Evolutionary conservation across 2,329 filamentous ascomycete genomes (phyloP).

Genomic region (Aspergillus hiratsukae): DNA sequence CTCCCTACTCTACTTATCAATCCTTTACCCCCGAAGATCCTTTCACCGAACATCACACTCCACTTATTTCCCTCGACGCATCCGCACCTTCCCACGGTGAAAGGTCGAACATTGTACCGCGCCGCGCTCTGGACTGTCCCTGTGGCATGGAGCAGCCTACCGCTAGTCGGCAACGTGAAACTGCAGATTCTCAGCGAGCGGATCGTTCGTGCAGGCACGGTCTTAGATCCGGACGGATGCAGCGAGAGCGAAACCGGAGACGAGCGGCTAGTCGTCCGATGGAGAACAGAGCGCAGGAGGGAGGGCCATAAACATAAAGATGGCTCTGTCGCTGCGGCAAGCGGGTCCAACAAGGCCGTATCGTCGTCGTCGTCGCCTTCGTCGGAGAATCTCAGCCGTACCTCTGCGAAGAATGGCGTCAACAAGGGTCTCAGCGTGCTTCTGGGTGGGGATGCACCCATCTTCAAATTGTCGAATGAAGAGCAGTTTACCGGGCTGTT

Average conservation of each 20-base stretch:
- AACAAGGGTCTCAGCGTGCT: constrained; percentile 42
- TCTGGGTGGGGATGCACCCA: constrained; percentile 50
- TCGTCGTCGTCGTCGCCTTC: constrained; percentile 1
- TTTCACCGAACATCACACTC: constrained; percentile 58
- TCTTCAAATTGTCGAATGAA: constrained; percentile 51
- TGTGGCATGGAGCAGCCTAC: constrained; percentile 90
- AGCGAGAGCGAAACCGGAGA: constrained; percentile 35
- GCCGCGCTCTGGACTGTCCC: constrained; percentile 95
- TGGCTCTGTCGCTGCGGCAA: neutral
- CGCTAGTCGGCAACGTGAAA: constrained; percentile 83
- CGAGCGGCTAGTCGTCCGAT: constrained; percentile 86
- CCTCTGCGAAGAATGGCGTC: constrained; percentile 26
- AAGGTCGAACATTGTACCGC: constrained; percentile 82
- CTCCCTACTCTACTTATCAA: constrained; percentile 58
- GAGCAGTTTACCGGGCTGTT: constrained; percentile 88
- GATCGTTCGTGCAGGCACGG: constrained; percentile 60
- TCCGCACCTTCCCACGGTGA: constrained; percentile 77
- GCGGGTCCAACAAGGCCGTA: neutral
- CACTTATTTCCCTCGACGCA: constrained; percentile 61
- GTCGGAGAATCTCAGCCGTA: constrained; percentile 11
- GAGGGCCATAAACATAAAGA: constrained; percentile 13
- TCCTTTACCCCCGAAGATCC: constrained; percentile 57
- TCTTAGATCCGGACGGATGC: constrained; percentile 32
- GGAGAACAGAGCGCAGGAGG: constrained; percentile 61
- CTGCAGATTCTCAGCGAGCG: constrained; percentile 86